Evolutionary conservation across 2,329 filamentous ascomycete genomes (phyloP).

Genomic region (Exophiala mesophila): DNA sequence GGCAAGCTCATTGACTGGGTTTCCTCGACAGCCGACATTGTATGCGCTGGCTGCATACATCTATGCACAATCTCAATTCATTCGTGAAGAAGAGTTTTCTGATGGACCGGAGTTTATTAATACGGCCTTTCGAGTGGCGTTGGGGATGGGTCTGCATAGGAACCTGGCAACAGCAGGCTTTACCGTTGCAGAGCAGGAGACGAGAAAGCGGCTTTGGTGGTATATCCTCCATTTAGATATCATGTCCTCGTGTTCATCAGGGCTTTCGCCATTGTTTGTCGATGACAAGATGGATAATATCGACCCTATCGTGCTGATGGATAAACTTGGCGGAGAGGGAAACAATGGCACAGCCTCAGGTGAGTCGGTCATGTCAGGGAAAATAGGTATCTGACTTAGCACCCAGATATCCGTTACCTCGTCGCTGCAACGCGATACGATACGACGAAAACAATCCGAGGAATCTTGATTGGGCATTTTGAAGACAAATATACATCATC

Average conservation of each 20-base stretch:
- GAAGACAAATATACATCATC: slow-evolving; percentile 16
- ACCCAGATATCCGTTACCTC: slow-evolving; percentile 22
- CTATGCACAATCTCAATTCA: slow-evolving; percentile 22
- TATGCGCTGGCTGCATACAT: slow-evolving; percentile 22
- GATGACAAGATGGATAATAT: slow-evolving; percentile 23
- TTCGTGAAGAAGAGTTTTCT: slow-evolving; percentile 24
- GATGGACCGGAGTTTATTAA: slow-evolving; percentile 22
- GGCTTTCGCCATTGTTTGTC: slow-evolving; percentile 22
- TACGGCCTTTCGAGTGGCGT: slow-evolving; percentile 20
- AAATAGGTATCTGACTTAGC: no score
- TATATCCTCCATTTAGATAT: slow-evolving; percentile 24
- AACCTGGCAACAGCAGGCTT: slow-evolving; percentile 14
- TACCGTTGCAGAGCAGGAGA: slow-evolving; percentile 17
- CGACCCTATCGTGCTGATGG: slow-evolving; percentile 16
- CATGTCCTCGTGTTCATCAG: slow-evolving; percentile 21
- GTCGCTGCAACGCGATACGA: slow-evolving; percentile 21
- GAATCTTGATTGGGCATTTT: slow-evolving; percentile 17
- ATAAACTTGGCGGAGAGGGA: no score
- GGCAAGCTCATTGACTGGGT: slow-evolving; percentile 19
- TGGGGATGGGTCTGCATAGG: slow-evolving; percentile 24
- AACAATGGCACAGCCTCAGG: no score
- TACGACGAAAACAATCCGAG: slow-evolving; percentile 20
- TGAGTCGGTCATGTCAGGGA: no score
- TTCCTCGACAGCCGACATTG: slow-evolving; percentile 20
- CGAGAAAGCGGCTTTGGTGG: slow-evolving; percentile 22